Percentiles rank a stretch among this genome's conserved stretches.
Evolutionary conservation across 768 basidiomycete genomes (phyloP).

Genomic region (Tulasnella sp.): DNA sequence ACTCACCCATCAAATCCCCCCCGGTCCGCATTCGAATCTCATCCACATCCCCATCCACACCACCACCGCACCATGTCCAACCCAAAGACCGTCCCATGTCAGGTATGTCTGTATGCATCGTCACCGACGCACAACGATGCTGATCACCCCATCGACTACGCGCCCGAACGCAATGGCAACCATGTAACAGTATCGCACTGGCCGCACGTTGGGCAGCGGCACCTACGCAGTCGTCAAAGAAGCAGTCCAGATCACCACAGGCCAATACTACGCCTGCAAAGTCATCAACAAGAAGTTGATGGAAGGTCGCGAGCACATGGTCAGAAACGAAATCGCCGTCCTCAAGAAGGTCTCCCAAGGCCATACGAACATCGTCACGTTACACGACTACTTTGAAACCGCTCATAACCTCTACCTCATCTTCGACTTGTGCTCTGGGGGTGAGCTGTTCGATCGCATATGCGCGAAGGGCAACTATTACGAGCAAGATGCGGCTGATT

Average conservation of each 20-base stretch:
- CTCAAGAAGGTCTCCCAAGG: constrained; percentile 90
- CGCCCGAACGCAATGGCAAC: background rate
- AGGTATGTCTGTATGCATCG: constrained; percentile 31
- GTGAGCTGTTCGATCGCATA: constrained; percentile 98
- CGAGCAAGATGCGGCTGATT: constrained; percentile 84
- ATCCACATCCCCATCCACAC: background rate
- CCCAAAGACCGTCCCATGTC: constrained; percentile 40
- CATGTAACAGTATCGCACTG: constrained; percentile 66
- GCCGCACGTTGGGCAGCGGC: constrained; percentile 80
- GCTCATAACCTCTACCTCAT: constrained; percentile 88
- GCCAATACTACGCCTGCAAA: constrained; percentile 96
- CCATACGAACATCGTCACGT: constrained; percentile 81
- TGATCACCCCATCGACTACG: background rate
- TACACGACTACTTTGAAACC: constrained; percentile 97
- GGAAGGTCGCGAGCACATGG: constrained; percentile 98
- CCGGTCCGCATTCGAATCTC: background rate
- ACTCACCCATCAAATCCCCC: background rate
- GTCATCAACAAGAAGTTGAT: constrained; percentile 99
- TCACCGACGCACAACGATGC: background rate
- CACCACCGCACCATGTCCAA: constrained; percentile 20
- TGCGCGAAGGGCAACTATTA: constrained; percentile 96
- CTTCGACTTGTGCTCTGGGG: constrained; percentile 94
- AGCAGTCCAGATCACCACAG: constrained; percentile 87
- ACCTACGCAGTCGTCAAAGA: constrained; percentile 95
- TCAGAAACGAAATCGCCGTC: constrained; percentile 93